Evolutionary conservation across 129 eudicot genomes (phyloP), one percentile per base, ranked within the genome.

Genomic region (Cynara cardunculus): DNA sequence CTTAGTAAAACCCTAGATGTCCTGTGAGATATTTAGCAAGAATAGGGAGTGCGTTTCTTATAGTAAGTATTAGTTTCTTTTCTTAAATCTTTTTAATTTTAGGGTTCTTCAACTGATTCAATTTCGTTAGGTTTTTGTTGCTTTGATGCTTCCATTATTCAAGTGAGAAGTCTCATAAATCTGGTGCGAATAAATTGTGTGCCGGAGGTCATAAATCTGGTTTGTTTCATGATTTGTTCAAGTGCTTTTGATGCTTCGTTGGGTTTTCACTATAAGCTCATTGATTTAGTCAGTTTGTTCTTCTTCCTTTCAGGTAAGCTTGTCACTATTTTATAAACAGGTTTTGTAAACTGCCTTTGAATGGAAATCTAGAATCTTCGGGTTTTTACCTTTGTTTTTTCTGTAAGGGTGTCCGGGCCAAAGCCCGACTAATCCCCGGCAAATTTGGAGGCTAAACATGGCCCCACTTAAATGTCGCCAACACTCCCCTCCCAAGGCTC

Each of bases 1-100:
- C 34, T 24, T 26, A 31, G 19, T 31, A 72, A 80, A 80, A 80
- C 83, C 83, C 78, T 80, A 80, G 78, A 32, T 26, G 14, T 62
- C 1, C 16, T 37, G 81, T 77, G 24, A 19, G 28, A 31, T 27
- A 53, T 27, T 49, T 62, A 37, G 21, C 35, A 69, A 30, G 25
- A 69, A 69, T n/a, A n/a, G n/a, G n/a, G n/a, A n/a, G n/a, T n/a
- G n/a, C n/a, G n/a, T n/a, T n/a, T n/a, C n/a, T n/a, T n/a, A n/a
- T n/a, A n/a, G n/a, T n/a, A n/a, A n/a, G n/a, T n/a, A n/a, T 12
- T 49, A 49, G 14, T 49, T 3, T 49, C n/a, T 18, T 14, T 9
- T 3, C 21, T 49, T 49, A 49, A 16, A 8, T 49, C 5, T 49
- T 49, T 14, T 49, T 53, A 7, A 49, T 62, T 64, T 64, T 64